These are phyloP conservation scores for Hibiscus trionum DNA, from an alignment of 345 rosid species.

Conservation along the genomic window DNA sequence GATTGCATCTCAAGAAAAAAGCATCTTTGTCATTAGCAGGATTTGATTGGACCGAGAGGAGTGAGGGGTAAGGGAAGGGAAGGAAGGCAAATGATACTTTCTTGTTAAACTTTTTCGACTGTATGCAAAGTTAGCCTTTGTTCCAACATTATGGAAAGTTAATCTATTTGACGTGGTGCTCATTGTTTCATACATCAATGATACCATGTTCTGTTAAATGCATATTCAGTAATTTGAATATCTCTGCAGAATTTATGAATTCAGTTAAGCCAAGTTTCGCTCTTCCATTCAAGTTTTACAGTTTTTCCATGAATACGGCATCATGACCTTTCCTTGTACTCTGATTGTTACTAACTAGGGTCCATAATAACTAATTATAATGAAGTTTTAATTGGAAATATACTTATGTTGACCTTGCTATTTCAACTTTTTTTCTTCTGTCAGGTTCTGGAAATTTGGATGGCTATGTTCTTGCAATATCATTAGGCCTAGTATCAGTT, in stretches of 20 bases:
- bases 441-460: conserved; percentile 55
- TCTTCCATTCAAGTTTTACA: not conserved
- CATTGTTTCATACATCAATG: not conserved
- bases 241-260: not conserved
- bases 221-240: not conserved
- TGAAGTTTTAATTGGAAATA: not conserved
- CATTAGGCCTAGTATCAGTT: conserved; percentile 61
- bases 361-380: not conserved
- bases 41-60: not conserved
- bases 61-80: not conserved
- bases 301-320: too few species aligned
- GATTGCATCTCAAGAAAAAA: not conserved
- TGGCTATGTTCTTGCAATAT: conserved; percentile 64
- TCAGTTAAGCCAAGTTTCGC: not conserved
- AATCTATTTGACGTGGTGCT: not conserved
- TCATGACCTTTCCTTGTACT: not conserved
- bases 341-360: not conserved
- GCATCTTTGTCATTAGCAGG: not conserved
- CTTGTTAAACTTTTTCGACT: not conserved
- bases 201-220: not conserved
- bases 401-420: conserved; percentile 5
- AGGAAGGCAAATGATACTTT: not conserved
- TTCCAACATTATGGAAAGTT: not conserved
- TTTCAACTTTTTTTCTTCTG: conserved; percentile 11
- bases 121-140: not conserved